These are phyloP conservation scores for Penicillium simplicissimum DNA, from an alignment of 495 filamentous ascomycete species.

Conservation along the genomic window DNA sequence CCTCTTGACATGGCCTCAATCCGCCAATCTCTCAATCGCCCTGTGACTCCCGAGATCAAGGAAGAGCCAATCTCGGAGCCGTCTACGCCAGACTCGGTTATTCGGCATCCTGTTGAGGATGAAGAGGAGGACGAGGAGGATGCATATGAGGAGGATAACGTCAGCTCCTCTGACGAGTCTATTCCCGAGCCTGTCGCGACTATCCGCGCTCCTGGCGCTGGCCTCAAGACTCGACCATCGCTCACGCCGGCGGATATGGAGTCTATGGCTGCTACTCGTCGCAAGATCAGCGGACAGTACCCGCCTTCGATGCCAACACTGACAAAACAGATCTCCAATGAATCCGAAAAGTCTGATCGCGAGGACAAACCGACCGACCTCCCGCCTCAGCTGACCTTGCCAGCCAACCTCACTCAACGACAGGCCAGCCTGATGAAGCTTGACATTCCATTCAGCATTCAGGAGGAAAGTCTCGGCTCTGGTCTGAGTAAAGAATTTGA, in stretches of 20 bases:
- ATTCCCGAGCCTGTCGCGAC: conserved; percentile 87
- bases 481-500: conserved; percentile 93
- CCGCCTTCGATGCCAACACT: conserved; percentile 59
- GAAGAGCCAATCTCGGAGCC: conserved; percentile 57
- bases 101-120: conserved; percentile 67
- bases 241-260: conserved; percentile 81
- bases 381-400: conserved; percentile 21
- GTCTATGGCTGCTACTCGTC: conserved; percentile 83
- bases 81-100: conserved; percentile 90
- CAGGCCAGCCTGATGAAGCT: conserved; percentile 59
- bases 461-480: conserved; percentile 64
- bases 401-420: conserved; percentile 37
- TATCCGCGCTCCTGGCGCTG: conserved; percentile 83
- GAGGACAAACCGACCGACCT: conserved; percentile 27
- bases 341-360: conserved; percentile 28
- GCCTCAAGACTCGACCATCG: conserved; percentile 87
- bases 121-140: conserved; percentile 23
- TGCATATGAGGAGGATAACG: conserved; percentile 32
- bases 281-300: conserved; percentile 76
- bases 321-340: conserved; percentile 36
- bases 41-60: conserved; percentile 63
- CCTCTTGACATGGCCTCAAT: conserved; percentile 50
- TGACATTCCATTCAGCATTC: conserved; percentile 63
- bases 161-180: conserved; percentile 40
- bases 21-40: conserved; percentile 55